These are phyloP conservation scores for Talaromyces sp. DNA, from an alignment of 2,329 filamentous ascomycete species.

Conservation along the genomic window DNA sequence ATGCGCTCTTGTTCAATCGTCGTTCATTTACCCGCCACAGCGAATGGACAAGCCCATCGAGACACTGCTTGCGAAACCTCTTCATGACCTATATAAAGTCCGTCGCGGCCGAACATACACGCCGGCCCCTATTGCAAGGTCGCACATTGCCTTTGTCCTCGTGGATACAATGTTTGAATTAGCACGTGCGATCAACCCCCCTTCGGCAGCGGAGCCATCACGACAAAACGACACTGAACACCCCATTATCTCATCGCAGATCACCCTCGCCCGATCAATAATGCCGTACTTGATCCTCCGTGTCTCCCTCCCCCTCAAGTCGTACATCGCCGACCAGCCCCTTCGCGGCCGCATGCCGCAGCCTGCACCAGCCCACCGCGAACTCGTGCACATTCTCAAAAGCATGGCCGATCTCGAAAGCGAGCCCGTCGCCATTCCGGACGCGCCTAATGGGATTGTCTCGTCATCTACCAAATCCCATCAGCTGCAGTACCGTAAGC, in stretches of 20 bases:
- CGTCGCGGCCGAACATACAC: conserved; percentile 70
- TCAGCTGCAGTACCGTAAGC: conserved; percentile 59
- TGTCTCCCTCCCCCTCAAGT: conserved; percentile 71
- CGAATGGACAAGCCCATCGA: conserved; percentile 52
- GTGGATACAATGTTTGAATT: conserved; percentile 73
- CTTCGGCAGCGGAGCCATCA: conserved; percentile 27
- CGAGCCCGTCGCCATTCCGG: conserved; percentile 64
- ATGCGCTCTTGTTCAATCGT: conserved; percentile 72
- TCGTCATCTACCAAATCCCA: conserved; percentile 27
- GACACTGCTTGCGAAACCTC: conserved; percentile 44
- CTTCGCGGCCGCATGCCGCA: conserved; percentile 84
- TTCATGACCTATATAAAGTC: conserved; percentile 59
- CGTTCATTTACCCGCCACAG: conserved; percentile 70
- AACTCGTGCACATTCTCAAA: conserved; percentile 67
- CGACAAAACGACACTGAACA: neutral
- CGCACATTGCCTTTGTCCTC: conserved; percentile 72
- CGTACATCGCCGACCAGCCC: conserved; percentile 87
- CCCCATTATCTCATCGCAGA: conserved; percentile 32
- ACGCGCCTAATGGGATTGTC: conserved; percentile 16
- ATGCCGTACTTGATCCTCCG: conserved; percentile 80
- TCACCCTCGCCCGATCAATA: conserved; percentile 66
- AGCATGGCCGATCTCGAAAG: conserved; percentile 63
- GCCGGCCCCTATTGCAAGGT: conserved; percentile 58
- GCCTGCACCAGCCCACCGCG: conserved; percentile 72
- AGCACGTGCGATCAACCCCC: conserved; percentile 41